Evolutionary conservation across 2,329 filamentous ascomycete genomes (phyloP), one percentile per base, ranked within the genome.

Genomic region (Sphaerulina vaccinii): DNA sequence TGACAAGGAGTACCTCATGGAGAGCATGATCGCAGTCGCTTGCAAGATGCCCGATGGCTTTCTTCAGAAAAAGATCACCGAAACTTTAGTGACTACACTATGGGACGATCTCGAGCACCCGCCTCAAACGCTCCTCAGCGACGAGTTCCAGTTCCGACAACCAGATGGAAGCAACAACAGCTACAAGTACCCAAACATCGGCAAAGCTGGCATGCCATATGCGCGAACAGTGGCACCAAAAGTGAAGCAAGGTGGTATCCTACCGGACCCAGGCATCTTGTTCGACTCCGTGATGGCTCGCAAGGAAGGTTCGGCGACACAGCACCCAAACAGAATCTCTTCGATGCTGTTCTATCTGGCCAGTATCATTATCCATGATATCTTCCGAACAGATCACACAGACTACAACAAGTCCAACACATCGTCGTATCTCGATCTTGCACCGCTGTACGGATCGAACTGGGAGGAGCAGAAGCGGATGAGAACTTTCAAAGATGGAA

Each of bases 291-390:
- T 88, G 21, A 79, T 88, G 75, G 82, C 80, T 13, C 79, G 85
- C 21, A 77, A 79, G 52, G 70, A 76, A n/a, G 81, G 82, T 55
- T 77, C 81, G 55, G 61, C 61, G n/a, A 54, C 51, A 29, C 75
- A 82, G 49, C 87, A 89, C 65, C 83, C 85, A 0, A 85, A 85
- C 44, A 79, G 82, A n/a, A 83, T 90, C 35, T 90, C 86, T 0
- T 85, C 83, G 60, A 82, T 89, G 71, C 73, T 91, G 13, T 89
- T 88, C 67, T 89, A 90, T 58, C 73, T 88, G 37, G 87, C 86
- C 0, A 82, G 85, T 5, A 85, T 91, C 62, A 78, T 79, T 62
- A 78, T 77, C 41, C 70, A 75, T 71, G 83, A 86, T 62, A 71
- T 85, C 43, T 88, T 88, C 69, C 77, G 81, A 32, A 87, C 85